Percentiles rank a stretch among this genome's conserved stretches.
These are phyloP conservation scores for Chrysanthemum seticuspe DNA, from an alignment of 129 eudicot genomes.

Conservation along the genomic window DNA sequence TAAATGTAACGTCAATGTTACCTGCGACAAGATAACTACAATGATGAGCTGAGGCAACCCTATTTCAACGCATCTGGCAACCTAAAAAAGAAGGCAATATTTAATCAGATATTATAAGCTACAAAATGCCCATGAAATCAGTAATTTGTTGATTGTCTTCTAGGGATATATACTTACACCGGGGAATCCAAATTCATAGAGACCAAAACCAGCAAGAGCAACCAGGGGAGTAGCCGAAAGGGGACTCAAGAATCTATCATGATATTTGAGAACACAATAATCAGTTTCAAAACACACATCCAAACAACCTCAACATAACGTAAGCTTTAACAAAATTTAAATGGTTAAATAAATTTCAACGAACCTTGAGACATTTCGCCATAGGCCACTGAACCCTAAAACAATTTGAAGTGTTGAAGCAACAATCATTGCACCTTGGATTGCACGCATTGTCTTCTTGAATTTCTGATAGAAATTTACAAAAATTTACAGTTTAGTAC, in stretches of 20 bases:
- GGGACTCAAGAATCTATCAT: slow-evolving; percentile 54
- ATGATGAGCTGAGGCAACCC: slow-evolving; percentile 71
- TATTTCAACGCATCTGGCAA: slow-evolving; percentile 72
- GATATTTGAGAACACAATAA: not conserved
- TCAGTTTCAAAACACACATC: not conserved
- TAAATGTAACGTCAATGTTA: slow-evolving; percentile 17
- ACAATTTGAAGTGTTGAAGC: slow-evolving; percentile 89
- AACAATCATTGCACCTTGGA: slow-evolving; percentile 88
- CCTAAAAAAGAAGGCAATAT: slow-evolving; percentile 33
- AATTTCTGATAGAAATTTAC: slow-evolving; percentile 54
- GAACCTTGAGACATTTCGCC: slow-evolving; percentile 89
- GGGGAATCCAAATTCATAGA: slow-evolving; percentile 74
- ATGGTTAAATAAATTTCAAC: not conserved
- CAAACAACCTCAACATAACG: not conserved
- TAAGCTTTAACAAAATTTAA: not conserved
- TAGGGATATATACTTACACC: slow-evolving; percentile 40
- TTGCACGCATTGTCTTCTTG: slow-evolving; percentile 86
- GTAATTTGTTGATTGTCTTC: not conserved
- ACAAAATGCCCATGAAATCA: not conserved
- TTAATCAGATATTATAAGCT: not conserved
- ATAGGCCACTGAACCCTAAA: slow-evolving; percentile 95
- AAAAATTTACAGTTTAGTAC: slow-evolving; percentile 7
- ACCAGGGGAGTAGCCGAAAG: slow-evolving; percentile 70
- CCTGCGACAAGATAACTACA: slow-evolving; percentile 61
- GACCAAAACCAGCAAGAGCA: slow-evolving; percentile 69